Evolutionary conservation across 148 eudicot genomes (phyloP), one percentile per base, ranked within the genome.

Genomic region (Suaeda aralocaspica): DNA sequence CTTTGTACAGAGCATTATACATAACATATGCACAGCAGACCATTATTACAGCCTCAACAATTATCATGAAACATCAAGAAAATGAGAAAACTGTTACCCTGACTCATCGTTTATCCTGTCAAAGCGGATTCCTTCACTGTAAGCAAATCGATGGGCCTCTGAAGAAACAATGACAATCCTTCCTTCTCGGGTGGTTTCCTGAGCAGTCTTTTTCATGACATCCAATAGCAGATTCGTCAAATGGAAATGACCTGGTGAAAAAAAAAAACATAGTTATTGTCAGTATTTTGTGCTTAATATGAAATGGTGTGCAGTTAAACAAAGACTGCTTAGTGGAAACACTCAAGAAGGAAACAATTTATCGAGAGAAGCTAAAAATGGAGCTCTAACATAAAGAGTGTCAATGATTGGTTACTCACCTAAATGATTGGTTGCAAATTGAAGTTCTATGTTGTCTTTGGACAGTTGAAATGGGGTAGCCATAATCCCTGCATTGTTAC

Each of bases 401-500:
- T 36, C 8, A 36, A 36, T 36, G 4, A 36, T 36, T 36, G 8
- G 41, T 3, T 36, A 14, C 68, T 19, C 76, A 92, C 97, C 97
- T 76, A 92, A 50, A 78, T 92, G 98, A 77, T 92, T 90, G 58
- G 94, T 90, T 30, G 90, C 96, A 81, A 92, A 89, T 52, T 92
- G 96, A 77, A 92, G 80, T 65, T 92, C 96, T 46, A 90, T 80
- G 51, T 81, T 83, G 84, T 92, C 98, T 74, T 90, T 82, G 5
- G 98, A 83, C 71, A 88, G 72, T 73, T 53, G 77, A 79, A 85
- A 90, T 19, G 98, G 96, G 41, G 83, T 78, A 69, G 87, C 89
- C 96, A 92, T 87, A 66, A 90, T 85, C 53, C 98, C 98, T 86
- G 98, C 98, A 87, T 92, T 90, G 80, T 92, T 92, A 74, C 96